Evolutionary conservation across 768 basidiomycete species (phyloP), one percentile per base, ranked within the genome.

Genomic region (Leccinellum albellum): DNA sequence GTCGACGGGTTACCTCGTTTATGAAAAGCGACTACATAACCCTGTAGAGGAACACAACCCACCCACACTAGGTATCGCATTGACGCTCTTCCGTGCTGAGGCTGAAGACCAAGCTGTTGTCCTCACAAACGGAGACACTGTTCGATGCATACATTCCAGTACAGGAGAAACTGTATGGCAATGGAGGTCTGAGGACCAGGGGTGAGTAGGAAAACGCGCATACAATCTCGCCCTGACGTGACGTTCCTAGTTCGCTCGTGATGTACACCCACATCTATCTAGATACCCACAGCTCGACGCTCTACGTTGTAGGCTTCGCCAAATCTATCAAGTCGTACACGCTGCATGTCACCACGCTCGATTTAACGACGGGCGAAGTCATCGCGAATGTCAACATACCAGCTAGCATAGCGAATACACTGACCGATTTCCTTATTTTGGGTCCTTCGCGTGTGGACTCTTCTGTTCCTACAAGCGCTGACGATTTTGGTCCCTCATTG

Each of bases 131-230:
- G 88, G 84, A 4, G 75, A 83, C 64, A 77, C 76, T 0, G 76
- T 94, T 8, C 78, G 74, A 9, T 75, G 75, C 28, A 59, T 94
- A 14, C 70, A 82, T 56, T 66, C 75, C 1, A 65, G 58, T 3
- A 80, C 78, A 1, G 91, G 91, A 1, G 74, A 80, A 9, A 71
- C 75, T 1, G 67, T 73, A 24, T 96, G 93, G 94, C 75, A 72
- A 2, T 94, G 91, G 88, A 78, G 76, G n/a, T 79, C 85, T 23
- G 76, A 77, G 14, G 88, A 89, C 65, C 79, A 85, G 50, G 80
- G 78, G 90, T 91, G 64, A 61, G 84, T 74, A 23, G 6, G 14
- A 45, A 23, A 9, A 1, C 2, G 3, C 20, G 4, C 37, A 31
- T 51, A 17, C 23, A 29, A 13, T 14, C 17, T 10, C 20, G 32